These are phyloP conservation scores for Pseudisothecium myosuroides DNA, from an alignment of 225 moss, liverwort and hornwort species.

Conservation along the genomic window DNA sequence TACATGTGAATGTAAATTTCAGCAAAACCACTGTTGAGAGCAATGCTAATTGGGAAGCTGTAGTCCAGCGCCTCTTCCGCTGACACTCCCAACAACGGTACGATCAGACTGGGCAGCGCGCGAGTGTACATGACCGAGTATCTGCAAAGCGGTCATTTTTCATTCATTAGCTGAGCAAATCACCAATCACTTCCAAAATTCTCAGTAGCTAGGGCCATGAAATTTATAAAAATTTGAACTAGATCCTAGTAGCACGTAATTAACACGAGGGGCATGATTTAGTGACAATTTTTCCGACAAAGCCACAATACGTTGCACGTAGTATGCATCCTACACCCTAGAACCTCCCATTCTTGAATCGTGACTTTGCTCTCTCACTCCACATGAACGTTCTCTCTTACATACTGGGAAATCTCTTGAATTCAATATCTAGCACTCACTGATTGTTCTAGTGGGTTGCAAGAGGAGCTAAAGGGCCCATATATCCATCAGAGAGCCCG, in stretches of 20 bases:
- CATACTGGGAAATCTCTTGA: background rate
- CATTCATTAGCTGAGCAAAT: background rate
- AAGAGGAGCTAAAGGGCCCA: background rate
- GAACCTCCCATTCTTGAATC: background rate
- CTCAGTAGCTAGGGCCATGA: background rate
- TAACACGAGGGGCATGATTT: no score
- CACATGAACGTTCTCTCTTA: background rate
- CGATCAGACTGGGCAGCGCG: background rate
- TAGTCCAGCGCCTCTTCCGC: background rate
- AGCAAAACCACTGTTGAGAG: slow-evolving; percentile 5
- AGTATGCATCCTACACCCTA: background rate
- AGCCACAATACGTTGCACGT: background rate
- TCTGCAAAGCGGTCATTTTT: background rate
- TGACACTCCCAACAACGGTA: background rate
- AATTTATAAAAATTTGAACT: accelerated
- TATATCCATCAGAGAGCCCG: background rate
- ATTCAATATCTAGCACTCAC: background rate
- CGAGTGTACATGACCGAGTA: slow-evolving; percentile 34
- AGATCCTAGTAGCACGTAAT: background rate
- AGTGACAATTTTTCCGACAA: no score
- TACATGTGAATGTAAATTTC: slow-evolving; percentile 19
- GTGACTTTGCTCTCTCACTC: background rate
- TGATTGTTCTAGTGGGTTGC: background rate
- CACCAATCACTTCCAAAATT: background rate
- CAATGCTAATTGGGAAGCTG: background rate